Evolutionary conservation across 202 grass and related monocot species (phyloP).

Genomic region (Hordeum pubiflorum): DNA sequence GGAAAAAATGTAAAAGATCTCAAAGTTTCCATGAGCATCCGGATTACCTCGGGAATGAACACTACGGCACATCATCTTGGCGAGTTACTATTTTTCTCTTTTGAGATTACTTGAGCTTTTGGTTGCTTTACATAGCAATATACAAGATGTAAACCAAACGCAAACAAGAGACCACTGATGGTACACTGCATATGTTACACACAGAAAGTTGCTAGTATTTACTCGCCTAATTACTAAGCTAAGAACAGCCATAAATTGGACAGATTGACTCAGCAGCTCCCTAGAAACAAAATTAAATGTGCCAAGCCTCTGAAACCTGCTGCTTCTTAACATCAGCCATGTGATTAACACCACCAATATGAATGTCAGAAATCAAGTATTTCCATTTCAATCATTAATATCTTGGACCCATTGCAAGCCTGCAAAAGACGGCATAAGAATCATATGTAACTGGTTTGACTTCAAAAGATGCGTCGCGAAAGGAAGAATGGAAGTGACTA

Average conservation of each 20-base stretch:
- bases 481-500: not conserved
- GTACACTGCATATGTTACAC: slow-evolving; percentile 25
- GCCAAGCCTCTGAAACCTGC: slow-evolving; percentile 2
- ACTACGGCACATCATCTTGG: not conserved
- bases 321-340: slow-evolving; percentile 32
- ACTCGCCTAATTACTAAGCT: slow-evolving; percentile 20
- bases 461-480: not conserved
- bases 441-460: not conserved
- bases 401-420: slow-evolving; percentile 53
- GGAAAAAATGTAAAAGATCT: no score
- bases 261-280: slow-evolving; percentile 15
- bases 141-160: slow-evolving; percentile 20
- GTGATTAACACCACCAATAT: slow-evolving; percentile 11
- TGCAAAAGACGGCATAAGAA: slow-evolving; percentile 25
- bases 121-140: slow-evolving; percentile 28
- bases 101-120: not conserved
- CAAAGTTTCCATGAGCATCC: not conserved
- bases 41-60: not conserved
- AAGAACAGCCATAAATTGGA: slow-evolving; percentile 13
- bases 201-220: slow-evolving; percentile 18
- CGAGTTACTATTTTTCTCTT: not conserved
- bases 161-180: not conserved
- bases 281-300: slow-evolving; percentile 40
- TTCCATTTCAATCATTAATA: slow-evolving; percentile 50
- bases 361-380: slow-evolving; percentile 24